These are phyloP conservation scores for Hortiboletus flavorubellus DNA, from an alignment of 768 basidiomycete species.

Conservation along the genomic window DNA sequence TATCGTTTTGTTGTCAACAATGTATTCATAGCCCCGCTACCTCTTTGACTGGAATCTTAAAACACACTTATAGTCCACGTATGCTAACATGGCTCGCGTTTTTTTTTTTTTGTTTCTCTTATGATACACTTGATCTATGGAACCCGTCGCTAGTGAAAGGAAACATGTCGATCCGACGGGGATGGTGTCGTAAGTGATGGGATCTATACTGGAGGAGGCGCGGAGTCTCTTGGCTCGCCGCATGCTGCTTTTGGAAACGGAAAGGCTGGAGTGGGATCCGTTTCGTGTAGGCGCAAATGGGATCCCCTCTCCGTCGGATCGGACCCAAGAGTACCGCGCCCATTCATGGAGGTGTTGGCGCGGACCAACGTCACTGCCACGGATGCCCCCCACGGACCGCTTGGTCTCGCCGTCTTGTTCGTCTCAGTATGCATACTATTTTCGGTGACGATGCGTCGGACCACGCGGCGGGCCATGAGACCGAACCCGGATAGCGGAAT, in stretches of 20 bases:
- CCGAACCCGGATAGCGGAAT: no score
- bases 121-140: constrained; percentile 7
- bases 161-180: neutral
- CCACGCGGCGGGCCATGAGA: neutral
- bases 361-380: neutral
- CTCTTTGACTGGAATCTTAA: neutral
- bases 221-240: no score
- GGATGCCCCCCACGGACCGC: neutral
- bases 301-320: neutral
- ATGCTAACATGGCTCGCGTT: constrained; percentile 4
- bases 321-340: neutral
- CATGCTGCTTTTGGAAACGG: neutral
- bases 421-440: no score
- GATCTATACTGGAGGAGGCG: neutral
- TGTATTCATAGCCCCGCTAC: constrained; percentile 20
- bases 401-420: neutral
- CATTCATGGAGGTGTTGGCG: neutral
- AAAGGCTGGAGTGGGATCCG: no score
- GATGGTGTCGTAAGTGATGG: neutral
- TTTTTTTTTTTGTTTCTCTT: neutral
- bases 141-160: constrained; percentile 4
- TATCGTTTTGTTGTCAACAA: constrained; percentile 16
- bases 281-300: neutral
- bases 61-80: constrained; percentile 3
- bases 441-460: neutral